These are phyloP conservation scores for Beauveria brongniartii DNA, from an alignment of 2,329 filamentous ascomycete species.

Conservation along the genomic window DNA sequence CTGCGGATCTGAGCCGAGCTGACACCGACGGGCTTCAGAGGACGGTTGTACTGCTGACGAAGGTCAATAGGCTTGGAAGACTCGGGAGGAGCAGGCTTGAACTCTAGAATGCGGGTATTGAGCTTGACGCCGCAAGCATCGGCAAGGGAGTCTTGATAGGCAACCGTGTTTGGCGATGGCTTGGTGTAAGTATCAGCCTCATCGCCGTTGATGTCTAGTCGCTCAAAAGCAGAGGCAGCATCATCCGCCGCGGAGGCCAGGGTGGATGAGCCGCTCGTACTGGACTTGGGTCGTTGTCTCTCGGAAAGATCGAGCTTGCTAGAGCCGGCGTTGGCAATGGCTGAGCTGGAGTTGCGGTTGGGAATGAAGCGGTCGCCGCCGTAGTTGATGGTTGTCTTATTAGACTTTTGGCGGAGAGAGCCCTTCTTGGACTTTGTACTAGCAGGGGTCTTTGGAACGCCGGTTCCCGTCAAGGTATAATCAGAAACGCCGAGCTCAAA, in stretches of 20 bases:
- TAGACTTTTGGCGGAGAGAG: slow-evolving; percentile 46
- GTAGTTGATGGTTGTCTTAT: slow-evolving; percentile 74
- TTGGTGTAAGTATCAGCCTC: slow-evolving; percentile 63
- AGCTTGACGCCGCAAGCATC: slow-evolving; percentile 86
- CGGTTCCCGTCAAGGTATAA: slow-evolving; percentile 82
- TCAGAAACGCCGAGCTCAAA: slow-evolving; percentile 90
- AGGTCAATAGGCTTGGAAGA: slow-evolving; percentile 98
- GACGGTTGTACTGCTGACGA: slow-evolving; percentile 94
- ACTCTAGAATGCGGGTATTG: slow-evolving; percentile 91
- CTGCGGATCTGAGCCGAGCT: slow-evolving; percentile 80
- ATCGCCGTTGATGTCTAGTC: slow-evolving; percentile 64
- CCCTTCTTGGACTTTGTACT: slow-evolving; percentile 50
- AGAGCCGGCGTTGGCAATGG: slow-evolving; percentile 71
- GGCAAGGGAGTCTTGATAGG: slow-evolving; percentile 87
- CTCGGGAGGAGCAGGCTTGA: slow-evolving; percentile 97
- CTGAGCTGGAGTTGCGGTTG: slow-evolving; percentile 84
- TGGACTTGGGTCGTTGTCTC: slow-evolving; percentile 64
- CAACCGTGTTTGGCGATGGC: slow-evolving; percentile 76
- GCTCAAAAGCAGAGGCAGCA: slow-evolving; percentile 69
- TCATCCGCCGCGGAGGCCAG: slow-evolving; percentile 76
- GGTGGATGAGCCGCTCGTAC: slow-evolving; percentile 60
- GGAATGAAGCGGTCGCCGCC: slow-evolving; percentile 91
- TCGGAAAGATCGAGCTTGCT: slow-evolving; percentile 72
- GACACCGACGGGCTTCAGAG: slow-evolving; percentile 68
- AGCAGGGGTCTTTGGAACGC: slow-evolving; percentile 52